Percentiles rank a stretch among this genome's conserved stretches.
phyloP scores from a whole-genome alignment of 2,329 filamentous ascomycete species.

The Xylariomycetidae sp. region DNA sequence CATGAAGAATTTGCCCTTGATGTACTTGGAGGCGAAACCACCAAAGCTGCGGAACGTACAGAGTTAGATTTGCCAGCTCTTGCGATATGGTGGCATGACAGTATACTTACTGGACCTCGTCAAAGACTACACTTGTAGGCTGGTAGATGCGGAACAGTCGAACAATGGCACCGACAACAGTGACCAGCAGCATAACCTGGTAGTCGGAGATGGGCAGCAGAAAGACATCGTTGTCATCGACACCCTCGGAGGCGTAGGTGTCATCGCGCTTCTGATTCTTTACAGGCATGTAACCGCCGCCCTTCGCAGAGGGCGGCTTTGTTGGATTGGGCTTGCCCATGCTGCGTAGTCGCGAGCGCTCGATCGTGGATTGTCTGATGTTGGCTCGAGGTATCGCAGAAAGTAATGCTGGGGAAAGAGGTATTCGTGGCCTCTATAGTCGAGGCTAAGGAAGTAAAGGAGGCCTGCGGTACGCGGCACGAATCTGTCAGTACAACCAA shows the following conservation, averaged over 20 bases:
- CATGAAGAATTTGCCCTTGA: conserved; percentile 99
- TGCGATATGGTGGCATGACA: not conserved
- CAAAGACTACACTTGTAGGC: conserved; percentile 93
- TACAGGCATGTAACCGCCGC: conserved; percentile 17
- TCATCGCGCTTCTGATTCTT: conserved; percentile 29
- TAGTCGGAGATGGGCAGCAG: conserved; percentile 80
- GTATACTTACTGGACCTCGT: conserved; percentile 88
- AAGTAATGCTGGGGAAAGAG: conserved; percentile 14
- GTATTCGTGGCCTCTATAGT: conserved; percentile 20
- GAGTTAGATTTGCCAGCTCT: conserved; percentile 7
- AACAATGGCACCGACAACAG: conserved; percentile 69
- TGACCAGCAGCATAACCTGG: conserved; percentile 66
- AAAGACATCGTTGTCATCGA: conserved; percentile 88
- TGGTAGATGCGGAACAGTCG: conserved; percentile 95
- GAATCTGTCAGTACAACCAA: conserved; percentile 8
- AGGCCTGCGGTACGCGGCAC: conserved; percentile 14
- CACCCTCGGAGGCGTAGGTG: conserved; percentile 71
- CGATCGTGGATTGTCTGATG: too few species aligned
- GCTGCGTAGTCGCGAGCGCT: conserved; percentile 14
- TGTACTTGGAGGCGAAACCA: conserved; percentile 97
- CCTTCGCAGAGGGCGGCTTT: conserved; percentile 31
- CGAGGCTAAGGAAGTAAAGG: conserved; percentile 9
- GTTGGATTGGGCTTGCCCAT: conserved; percentile 35
- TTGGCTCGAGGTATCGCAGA: too few species aligned
- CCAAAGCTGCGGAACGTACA: conserved; percentile 64